Base-by-base conservation (phyloP, 768 basidiomycete species). In the Lactifluus pinguis region DNA sequence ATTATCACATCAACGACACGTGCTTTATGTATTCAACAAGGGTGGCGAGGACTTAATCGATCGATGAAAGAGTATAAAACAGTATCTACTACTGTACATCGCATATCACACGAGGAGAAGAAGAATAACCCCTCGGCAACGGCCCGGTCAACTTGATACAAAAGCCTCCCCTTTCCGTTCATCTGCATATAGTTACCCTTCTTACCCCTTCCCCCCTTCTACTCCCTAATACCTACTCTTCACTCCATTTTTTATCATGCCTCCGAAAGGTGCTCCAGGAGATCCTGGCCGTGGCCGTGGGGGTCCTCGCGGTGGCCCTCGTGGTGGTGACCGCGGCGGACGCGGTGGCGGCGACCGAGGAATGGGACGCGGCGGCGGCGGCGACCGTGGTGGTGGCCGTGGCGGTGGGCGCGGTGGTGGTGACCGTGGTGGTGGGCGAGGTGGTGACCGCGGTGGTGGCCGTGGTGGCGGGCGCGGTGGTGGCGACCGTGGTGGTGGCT, bases 201-300 rank as follows among this genome's bases (percentile, higher is more conserved):
- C 42, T 36, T 50, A 7, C 30, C 30, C 34, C 36, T 52, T 30
- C 13, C 13, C 38, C 38, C 13, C 19, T 36, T 6, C 34, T 25
- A 25, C 9, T 2, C 14, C n/a, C 15, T 49, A 25, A 11, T 17
- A 34, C 6, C 25, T 19, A 39, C 25, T 4, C 17, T 11, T 10
- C 19, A 5, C 48, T 52, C 39, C 14, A 17, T 3, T 36, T 21
- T 7, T 25, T 47, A 5, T 39, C 21, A 53, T 54, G 53, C 58
- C 58, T 48, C 58, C 58, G 4, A 59, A 29, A 53, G 50, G 9
- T 38, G 50, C 50, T 34, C 57, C 57, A 38, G 38, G 32, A 34
- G 32, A 34, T 4, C 32, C 32, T 9, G 32, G 32, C 32, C 32
- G 32, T 34, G 32, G 32, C 9, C 32, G 32, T 34, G 32, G 32